phyloP scores from a whole-genome alignment of 306 rosid genomes.

The Dryas drummondii region DNA sequence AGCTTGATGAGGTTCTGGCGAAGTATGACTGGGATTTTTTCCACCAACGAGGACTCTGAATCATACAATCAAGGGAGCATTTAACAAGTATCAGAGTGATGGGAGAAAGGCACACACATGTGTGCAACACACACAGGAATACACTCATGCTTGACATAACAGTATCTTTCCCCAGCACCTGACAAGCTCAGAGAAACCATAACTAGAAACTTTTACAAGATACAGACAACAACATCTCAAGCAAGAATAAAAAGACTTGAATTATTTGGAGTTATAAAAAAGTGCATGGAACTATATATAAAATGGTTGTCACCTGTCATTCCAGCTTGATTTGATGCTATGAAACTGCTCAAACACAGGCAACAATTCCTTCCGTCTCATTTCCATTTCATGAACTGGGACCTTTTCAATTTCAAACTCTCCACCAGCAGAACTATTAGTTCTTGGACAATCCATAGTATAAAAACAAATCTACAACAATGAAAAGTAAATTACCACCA shows the following conservation, averaged over 20 bases:
- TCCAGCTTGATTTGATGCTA: constrained; percentile 65
- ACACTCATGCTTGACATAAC: background rate
- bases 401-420: constrained; percentile 80
- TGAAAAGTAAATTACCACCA: constrained; percentile 15
- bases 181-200: background rate
- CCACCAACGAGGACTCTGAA: constrained; percentile 56
- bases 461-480: constrained; percentile 60
- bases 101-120: background rate
- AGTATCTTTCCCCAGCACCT: background rate
- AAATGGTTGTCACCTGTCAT: constrained; percentile 54
- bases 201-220: constrained; percentile 14
- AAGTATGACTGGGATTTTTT: constrained; percentile 37
- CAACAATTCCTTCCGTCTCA: constrained; percentile 65
- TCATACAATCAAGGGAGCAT: constrained; percentile 35
- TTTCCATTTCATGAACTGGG: constrained; percentile 70
- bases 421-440: constrained; percentile 38
- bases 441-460: constrained; percentile 44
- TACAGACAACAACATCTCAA: constrained; percentile 13
- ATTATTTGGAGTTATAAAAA: background rate
- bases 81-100: constrained; percentile 13
- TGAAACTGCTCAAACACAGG: constrained; percentile 81
- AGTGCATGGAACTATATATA: constrained; percentile 18
- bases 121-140: background rate
- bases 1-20: constrained; percentile 41
- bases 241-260: background rate